Evolutionary conservation across 306 rosid genomes (phyloP).

Genomic region (Argentina anserina): DNA sequence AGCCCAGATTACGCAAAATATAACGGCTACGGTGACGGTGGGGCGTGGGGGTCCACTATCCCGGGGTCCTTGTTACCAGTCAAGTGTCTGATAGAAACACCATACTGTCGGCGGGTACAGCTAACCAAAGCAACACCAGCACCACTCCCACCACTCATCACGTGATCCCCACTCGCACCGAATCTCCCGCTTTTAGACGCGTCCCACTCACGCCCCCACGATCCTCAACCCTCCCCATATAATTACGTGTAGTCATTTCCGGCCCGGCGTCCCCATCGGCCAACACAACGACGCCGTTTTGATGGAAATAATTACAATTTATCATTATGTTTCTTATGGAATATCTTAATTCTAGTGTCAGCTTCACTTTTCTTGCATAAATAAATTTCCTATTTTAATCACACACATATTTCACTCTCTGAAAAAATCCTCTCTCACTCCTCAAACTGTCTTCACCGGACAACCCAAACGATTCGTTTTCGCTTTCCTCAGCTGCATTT

Average conservation of each 20-base stretch:
- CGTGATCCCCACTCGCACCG: background rate
- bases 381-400: background rate
- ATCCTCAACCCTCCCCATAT: background rate
- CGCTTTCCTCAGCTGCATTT: conserved; percentile 24
- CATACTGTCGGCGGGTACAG: conserved; percentile 34
- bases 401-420: background rate
- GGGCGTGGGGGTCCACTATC: conserved; percentile 14
- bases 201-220: background rate
- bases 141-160: background rate
- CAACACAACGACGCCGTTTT: conserved; percentile 41
- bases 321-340: background rate
- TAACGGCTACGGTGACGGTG: conserved; percentile 6
- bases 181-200: background rate
- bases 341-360: conserved; percentile 24
- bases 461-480: conserved; percentile 2
- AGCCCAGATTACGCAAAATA: no score
- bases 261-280: conserved; percentile 30
- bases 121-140: conserved; percentile 6
- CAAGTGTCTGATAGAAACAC: background rate
- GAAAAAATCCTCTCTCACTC: background rate
- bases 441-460: conserved; percentile 19
- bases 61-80: background rate
- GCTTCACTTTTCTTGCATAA: conserved; percentile 2
- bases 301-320: background rate
- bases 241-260: conserved; percentile 16